Evolutionary conservation across 2,329 filamentous ascomycete genomes (phyloP), one percentile per base, ranked within the genome.

Genomic region (Huntiella bhutanensis): DNA sequence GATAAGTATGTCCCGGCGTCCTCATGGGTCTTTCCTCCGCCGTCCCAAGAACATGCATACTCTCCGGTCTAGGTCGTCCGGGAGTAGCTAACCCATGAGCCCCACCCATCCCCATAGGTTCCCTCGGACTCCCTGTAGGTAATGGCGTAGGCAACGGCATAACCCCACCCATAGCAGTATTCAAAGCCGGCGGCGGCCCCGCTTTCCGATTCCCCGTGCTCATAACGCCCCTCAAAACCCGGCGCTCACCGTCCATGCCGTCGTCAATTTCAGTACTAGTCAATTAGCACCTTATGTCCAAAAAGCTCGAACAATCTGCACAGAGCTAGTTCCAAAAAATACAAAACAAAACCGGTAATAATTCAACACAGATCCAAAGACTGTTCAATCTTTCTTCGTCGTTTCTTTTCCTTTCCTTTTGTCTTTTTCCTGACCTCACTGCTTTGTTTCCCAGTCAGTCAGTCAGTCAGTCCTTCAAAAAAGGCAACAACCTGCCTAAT

Each of bases 191-290:
- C 7, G 22, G 22, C 3, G 22, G 22, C 22, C 22, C 22, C 22
- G 22, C 44, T 36, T 10, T 46, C 36, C 13, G 35, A n/a, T 11
- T 16, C 28, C 19, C 39, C 19, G n/a, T 37, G 33, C 6, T 22
- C 19, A 10, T 28, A 16, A 35, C 22, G 7, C 22, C 22, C 22
- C 22, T 28, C 22, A 47, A 45, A 33, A 41, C 37, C 13, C 48
- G 48, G 19, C 48, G 41, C 33, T 47, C 45, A 33, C 45, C 48
- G 17, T 50, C 48, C 48, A 50, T 50, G 3, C 13, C 10, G 41
- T 13, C n/a, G 32, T 40, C 12, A 19, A 19, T 40, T 17, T 4
- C 7, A 19, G 22, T 28, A 28, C 22, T 28, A 28, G 15, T n/a
- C 12, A 17, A 38, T 28, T 28, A 28, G 32, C n/a, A 41, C 22